A percentile compares a stretch with the other conserved stretches of the same genome.
These are phyloP conservation scores for Metarhizium guizhouense DNA, from an alignment of 2,329 filamentous ascomycete genomes.

Conservation along the genomic window DNA sequence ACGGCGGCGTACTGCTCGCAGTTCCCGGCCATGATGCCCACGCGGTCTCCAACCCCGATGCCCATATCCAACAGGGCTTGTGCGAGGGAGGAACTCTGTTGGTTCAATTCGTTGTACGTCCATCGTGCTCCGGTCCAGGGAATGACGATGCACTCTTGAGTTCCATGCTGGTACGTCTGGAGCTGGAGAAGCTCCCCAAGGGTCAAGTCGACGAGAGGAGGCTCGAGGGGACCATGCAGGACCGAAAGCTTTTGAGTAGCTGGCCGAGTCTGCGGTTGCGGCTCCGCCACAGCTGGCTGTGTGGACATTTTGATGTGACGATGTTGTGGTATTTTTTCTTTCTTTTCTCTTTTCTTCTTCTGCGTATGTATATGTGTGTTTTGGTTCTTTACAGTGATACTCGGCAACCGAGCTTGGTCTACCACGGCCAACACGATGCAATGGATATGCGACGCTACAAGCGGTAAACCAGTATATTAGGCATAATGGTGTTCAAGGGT, in stretches of 20 bases:
- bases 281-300: neutral
- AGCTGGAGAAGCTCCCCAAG: conserved; percentile 64
- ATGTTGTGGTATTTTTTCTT: neutral
- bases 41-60: conserved; percentile 57
- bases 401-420: too few relatives aligned
- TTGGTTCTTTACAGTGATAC: neutral
- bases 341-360: too few relatives aligned
- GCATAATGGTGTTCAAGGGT: too few relatives aligned
- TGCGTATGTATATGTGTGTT: too few relatives aligned
- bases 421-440: neutral
- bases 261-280: conserved; percentile 7
- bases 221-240: conserved; percentile 59
- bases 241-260: conserved; percentile 36
- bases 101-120: conserved; percentile 58
- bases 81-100: conserved; percentile 52
- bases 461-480: too few relatives aligned
- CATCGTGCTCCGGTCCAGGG: conserved; percentile 69
- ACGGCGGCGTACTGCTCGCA: conserved; percentile 72
- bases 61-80: conserved; percentile 59
- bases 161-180: conserved; percentile 56
- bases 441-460: neutral
- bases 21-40: conserved; percentile 71
- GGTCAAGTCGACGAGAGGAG: conserved; percentile 61
- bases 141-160: conserved; percentile 61
- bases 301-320: conserved; percentile 1